A percentile compares a stretch with the other conserved stretches of the same genome.
Conservation (phyloP, 2,329 filamentous ascomycete species). For the Hortaea sp. region DNA sequence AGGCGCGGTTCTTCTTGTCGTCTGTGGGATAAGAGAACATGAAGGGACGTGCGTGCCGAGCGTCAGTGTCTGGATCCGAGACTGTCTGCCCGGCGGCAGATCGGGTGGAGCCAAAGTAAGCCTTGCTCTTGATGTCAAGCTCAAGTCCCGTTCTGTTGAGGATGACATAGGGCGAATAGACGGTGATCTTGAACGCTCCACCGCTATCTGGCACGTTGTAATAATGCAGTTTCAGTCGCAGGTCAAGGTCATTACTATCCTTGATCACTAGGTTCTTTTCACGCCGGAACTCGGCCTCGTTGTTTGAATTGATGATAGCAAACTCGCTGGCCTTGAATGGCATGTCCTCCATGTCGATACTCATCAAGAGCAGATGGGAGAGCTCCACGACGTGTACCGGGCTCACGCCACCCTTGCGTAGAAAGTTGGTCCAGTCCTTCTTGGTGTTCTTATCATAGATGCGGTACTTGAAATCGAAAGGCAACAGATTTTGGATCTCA, state of each 20-base stretch:
- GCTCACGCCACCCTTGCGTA: constrained; percentile 91
- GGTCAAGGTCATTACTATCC: constrained; percentile 67
- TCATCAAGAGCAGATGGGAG: constrained; percentile 83
- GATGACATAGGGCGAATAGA: constrained; percentile 91
- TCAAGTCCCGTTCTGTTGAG: constrained; percentile 91
- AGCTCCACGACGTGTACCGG: constrained; percentile 95
- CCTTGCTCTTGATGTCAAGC: constrained; percentile 79
- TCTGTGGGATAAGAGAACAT: constrained; percentile 93
- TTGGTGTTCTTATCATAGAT: constrained; percentile 98
- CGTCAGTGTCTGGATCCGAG: constrained; percentile 43
- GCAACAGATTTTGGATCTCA: constrained; percentile 86
- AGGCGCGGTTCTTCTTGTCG: constrained; percentile 81
- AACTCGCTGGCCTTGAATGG: constrained; percentile 93
- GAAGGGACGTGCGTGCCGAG: constrained; percentile 71
- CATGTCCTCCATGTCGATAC: constrained; percentile 93
- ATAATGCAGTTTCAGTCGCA: constrained; percentile 84
- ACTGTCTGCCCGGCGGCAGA: constrained; percentile 60
- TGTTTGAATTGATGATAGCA: constrained; percentile 87
- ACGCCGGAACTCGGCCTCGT: constrained; percentile 76
- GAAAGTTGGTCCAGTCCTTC: constrained; percentile 97
- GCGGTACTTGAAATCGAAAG: constrained; percentile 97
- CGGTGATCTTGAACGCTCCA: constrained; percentile 88
- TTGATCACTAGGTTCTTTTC: constrained; percentile 73
- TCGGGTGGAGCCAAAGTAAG: constrained; percentile 72
- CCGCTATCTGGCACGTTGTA: constrained; percentile 82